phyloP scores from a whole-genome alignment of 2,329 filamentous ascomycete genomes.

The Beauveria rudraprayagi region DNA sequence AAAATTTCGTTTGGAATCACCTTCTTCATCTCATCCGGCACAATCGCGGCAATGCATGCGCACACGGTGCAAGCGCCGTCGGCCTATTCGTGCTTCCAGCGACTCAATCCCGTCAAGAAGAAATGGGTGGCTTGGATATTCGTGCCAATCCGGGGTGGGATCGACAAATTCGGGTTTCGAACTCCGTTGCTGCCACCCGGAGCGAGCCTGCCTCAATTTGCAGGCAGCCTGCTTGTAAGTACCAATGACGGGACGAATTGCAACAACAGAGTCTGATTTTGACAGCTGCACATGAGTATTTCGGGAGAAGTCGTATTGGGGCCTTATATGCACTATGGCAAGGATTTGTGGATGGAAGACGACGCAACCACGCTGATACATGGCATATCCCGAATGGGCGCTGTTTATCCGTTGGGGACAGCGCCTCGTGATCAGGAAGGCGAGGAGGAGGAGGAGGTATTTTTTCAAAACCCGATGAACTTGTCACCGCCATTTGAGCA shows the following conservation, averaged over 20 bases:
- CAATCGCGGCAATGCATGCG: conserved; percentile 5
- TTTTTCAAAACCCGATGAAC: conserved; percentile 1
- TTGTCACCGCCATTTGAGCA: conserved; percentile 3
- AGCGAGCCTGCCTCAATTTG: neutral
- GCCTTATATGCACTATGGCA: neutral
- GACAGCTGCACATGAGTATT: neutral
- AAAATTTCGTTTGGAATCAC: conserved; percentile 2
- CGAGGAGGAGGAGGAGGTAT: neutral
- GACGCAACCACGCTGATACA: conserved; percentile 4
- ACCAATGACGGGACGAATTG: neutral
- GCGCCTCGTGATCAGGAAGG: neutral
- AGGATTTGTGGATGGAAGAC: conserved; percentile 6
- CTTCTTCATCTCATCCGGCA: conserved; percentile 6
- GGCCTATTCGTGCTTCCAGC: conserved; percentile 1
- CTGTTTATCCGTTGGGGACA: neutral
- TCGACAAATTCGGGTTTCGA: conserved; percentile 5
- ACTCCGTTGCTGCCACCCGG: neutral
- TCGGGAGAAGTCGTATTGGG: conserved; percentile 2
- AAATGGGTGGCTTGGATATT: conserved; percentile 7
- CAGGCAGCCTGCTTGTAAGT: conserved; percentile 4
- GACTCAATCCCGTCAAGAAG: conserved; percentile 7
- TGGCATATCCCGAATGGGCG: conserved; percentile 4
- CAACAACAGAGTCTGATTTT: neutral
- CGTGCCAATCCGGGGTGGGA: neutral
- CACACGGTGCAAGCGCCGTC: conserved; percentile 4